Evolutionary conservation across 1,284 basidiomycete genomes (phyloP).

Genomic region (Neonothopanus nambi): DNA sequence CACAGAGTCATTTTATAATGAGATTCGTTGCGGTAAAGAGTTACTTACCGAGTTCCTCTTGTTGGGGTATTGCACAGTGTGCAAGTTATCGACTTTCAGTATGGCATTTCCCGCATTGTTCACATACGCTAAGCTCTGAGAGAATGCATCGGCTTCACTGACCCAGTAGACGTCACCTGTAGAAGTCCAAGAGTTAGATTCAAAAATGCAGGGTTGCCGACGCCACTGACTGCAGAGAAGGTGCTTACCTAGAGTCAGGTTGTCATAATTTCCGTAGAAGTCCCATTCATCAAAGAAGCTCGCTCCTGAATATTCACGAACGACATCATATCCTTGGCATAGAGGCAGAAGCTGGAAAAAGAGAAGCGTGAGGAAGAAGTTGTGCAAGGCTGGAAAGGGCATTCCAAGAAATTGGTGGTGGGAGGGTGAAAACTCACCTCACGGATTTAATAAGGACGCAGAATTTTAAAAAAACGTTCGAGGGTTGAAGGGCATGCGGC

Average conservation of each 20-base stretch:
- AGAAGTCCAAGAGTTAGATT: conserved; percentile 20
- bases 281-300: conserved; percentile 50
- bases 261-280: conserved; percentile 55
- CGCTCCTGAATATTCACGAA: conserved; percentile 42
- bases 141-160: conserved; percentile 42
- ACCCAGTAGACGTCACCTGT: conserved; percentile 56
- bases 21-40: conserved; percentile 22
- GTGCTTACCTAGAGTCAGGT: conserved; percentile 46
- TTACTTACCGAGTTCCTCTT: conserved; percentile 53
- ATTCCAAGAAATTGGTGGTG: neutral
- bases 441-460: neutral
- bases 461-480: neutral
- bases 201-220: too few species aligned
- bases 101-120: conserved; percentile 54
- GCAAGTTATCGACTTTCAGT: conserved; percentile 59
- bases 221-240: neutral
- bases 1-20: neutral
- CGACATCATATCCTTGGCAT: conserved; percentile 26
- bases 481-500: neutral
- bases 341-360: neutral
- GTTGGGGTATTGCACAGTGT: conserved; percentile 50
- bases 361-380: neutral
- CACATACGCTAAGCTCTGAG: conserved; percentile 54
- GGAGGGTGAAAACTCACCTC: neutral
- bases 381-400: neutral